These are phyloP conservation scores for Yamadazyma tumulicola DNA, from an alignment of 805 yeast genomes.

Conservation along the genomic window DNA sequence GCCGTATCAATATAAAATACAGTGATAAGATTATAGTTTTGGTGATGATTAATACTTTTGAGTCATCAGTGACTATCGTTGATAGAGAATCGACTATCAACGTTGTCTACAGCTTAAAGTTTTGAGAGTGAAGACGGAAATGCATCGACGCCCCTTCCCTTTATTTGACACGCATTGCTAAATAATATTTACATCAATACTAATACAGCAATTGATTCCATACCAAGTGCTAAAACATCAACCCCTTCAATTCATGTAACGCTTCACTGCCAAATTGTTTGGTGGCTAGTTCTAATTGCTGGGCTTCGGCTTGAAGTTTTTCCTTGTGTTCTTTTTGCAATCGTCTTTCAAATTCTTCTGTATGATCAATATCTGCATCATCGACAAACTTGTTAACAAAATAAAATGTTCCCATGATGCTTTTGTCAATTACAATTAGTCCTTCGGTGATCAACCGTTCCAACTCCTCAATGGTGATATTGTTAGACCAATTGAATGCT, in stretches of 20 bases:
- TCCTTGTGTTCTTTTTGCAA: constrained; percentile 5
- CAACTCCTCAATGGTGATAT: constrained; percentile 62
- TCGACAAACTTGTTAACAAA: constrained; percentile 42
- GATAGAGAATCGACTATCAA: too few species aligned
- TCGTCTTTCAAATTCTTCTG: constrained; percentile 3
- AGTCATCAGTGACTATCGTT: too few species aligned
- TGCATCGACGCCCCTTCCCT: too few species aligned
- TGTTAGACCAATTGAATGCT: constrained; percentile 61
- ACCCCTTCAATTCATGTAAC: constrained; percentile 12
- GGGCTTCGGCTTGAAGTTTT: constrained; percentile 3
- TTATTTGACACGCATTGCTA: too few species aligned
- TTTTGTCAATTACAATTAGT: constrained; percentile 61
- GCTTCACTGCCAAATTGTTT: constrained; percentile 10
- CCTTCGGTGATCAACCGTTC: constrained; percentile 57
- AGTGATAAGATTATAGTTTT: too few species aligned
- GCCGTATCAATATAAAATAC: too few species aligned
- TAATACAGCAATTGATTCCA: too few species aligned
- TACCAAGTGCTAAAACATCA: constrained; percentile 8
- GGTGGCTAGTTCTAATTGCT: constrained; percentile 6
- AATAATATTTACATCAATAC: too few species aligned
- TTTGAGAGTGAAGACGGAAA: too few species aligned
- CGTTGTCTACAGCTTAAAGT: too few species aligned
- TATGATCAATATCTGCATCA: background rate
- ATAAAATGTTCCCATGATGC: constrained; percentile 62
- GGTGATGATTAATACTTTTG: too few species aligned